Base-by-base conservation (phyloP, 164 flowering plant species). In the Platanus orientalis region DNA sequence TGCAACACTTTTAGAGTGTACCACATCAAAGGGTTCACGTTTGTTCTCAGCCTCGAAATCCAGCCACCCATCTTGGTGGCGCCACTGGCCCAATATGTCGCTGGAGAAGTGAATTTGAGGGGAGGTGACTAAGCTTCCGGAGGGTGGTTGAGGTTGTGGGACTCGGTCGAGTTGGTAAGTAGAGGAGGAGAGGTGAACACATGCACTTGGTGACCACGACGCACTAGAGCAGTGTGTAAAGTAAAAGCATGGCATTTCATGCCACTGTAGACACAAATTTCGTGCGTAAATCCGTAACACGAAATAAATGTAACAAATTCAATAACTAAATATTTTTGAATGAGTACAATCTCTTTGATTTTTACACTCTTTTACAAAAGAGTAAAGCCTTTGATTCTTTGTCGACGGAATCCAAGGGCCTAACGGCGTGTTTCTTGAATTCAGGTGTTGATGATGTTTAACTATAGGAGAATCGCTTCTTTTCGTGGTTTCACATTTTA, bases 221-320 rank as follows among this genome's bases (percentile, higher is more conserved):
- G 78, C 0, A 92, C 84, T 17, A 87, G 71, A 2, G 89, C 88
- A 0, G 74, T 78, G 63, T 92, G 82, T 6, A 89, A 65, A 0
- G 94, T 87, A 52, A 76, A 66, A 0, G 98, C 98, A 45, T 92
- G 98, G 24, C 98, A 90, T 63, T 92, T 96, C 98, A 92, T 92
- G 65, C 96, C 96, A 0, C 98, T n/a, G n/a, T n/a, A n/a, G n/a
- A n/a, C n/a, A n/a, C n/a, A n/a, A n/a, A n/a, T n/a, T n/a, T n/a
- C n/a, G n/a, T n/a, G n/a, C n/a, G n/a, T n/a, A n/a, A n/a, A n/a
- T n/a, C n/a, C n/a, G n/a, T n/a, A n/a, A n/a, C n/a, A n/a, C n/a
- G n/a, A n/a, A n/a, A n/a, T n/a, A n/a, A n/a, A n/a, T n/a, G n/a
- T n/a, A n/a, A n/a, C n/a, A n/a, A n/a, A n/a, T n/a, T n/a, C n/a